These are phyloP conservation scores for Cercospora berteroae DNA, from an alignment of 2,329 filamentous ascomycete genomes.

Conservation along the genomic window DNA sequence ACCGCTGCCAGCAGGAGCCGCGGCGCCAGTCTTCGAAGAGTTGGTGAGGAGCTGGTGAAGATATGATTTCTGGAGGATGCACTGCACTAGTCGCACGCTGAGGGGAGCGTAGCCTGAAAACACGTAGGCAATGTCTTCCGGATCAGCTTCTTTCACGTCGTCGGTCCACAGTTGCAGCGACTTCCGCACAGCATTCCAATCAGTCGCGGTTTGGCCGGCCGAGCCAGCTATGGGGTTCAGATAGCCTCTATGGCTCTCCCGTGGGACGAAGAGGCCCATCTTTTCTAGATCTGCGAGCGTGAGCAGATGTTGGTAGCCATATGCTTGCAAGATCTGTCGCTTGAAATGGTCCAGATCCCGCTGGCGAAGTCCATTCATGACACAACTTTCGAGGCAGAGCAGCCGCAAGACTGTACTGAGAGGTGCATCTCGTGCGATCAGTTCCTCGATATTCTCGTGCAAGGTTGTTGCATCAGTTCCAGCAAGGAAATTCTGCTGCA, in stretches of 20 bases:
- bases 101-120: conserved; percentile 96
- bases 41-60: conserved; percentile 61
- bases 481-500: conserved; percentile 92
- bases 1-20: conserved; percentile 60
- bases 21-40: conserved; percentile 38
- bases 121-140: conserved; percentile 94
- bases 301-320: conserved; percentile 90
- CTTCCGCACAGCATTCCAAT: conserved; percentile 85
- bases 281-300: conserved; percentile 87
- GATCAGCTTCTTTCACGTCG: conserved; percentile 92
- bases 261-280: conserved; percentile 77
- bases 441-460: conserved; percentile 86
- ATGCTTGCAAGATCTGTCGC: conserved; percentile 82
- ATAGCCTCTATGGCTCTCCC: conserved; percentile 69
- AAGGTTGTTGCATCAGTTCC: conserved; percentile 86
- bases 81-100: conserved; percentile 86
- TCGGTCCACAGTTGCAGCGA: conserved; percentile 86
- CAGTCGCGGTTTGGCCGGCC: conserved; percentile 54
- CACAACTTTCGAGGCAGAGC: conserved; percentile 86
- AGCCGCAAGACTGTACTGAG: conserved; percentile 79
- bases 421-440: conserved; percentile 84
- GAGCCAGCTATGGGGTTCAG: conserved; percentile 73
- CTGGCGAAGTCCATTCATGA: conserved; percentile 81
- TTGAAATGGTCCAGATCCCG: conserved; percentile 90
- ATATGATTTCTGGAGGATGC: conserved; percentile 85